Conservation (phyloP, 495 filamentous ascomycete species). For the Viridothelium virens region DNA sequence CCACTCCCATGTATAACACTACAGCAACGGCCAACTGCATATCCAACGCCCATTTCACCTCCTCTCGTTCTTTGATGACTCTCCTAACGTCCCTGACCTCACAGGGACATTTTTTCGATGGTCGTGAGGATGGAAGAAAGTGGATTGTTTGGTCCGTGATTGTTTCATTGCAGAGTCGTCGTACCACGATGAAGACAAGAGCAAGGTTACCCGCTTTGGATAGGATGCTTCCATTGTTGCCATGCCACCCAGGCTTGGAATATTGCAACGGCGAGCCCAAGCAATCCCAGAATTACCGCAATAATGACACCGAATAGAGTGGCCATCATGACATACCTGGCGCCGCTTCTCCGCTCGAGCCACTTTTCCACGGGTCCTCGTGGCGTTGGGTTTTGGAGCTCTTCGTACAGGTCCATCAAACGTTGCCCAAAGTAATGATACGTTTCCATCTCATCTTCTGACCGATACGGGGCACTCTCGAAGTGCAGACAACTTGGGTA, state of each 20-base stretch:
- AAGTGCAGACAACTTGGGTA: constrained; percentile 33
- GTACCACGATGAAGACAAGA: neutral
- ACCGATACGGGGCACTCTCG: constrained; percentile 30
- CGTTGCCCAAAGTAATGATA: constrained; percentile 34
- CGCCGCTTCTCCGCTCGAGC: constrained; percentile 36
- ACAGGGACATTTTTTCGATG: neutral
- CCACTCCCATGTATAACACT: neutral
- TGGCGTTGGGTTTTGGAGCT: constrained; percentile 34
- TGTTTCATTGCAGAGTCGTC: neutral
- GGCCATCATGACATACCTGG: constrained; percentile 36
- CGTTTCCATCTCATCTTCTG: constrained; percentile 28
- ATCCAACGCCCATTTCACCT: neutral
- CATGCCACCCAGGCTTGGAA: constrained; percentile 26
- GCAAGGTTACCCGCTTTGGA: neutral
- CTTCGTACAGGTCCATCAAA: constrained; percentile 33
- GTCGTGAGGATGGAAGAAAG: neutral
- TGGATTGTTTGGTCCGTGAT: neutral
- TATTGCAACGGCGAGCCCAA: constrained; percentile 21
- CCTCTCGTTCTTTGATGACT: neutral
- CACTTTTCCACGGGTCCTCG: constrained; percentile 31
- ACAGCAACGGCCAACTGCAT: neutral
- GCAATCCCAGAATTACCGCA: constrained; percentile 22
- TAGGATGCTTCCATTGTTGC: constrained; percentile 26
- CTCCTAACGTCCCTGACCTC: neutral
- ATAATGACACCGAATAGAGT: constrained; percentile 35